Percentiles rank a stretch among this genome's conserved stretches.
Evolutionary conservation across 2,329 filamentous ascomycete species (phyloP).

Genomic region (Teratosphaeria pseudoeucalypti): DNA sequence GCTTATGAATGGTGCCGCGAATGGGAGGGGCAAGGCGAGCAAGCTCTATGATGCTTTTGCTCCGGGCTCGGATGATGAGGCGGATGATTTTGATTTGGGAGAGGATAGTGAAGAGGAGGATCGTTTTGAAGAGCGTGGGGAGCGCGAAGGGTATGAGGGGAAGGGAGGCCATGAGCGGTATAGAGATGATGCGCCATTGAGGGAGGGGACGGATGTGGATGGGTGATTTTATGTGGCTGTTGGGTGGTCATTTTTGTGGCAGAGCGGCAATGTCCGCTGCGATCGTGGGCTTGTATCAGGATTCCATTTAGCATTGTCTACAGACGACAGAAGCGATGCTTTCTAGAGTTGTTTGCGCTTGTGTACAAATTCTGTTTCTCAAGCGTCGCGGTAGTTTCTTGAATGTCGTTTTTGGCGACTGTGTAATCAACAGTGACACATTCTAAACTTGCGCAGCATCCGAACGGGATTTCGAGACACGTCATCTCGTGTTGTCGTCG

Average conservation of each 20-base stretch:
- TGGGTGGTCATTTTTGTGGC: not conserved
- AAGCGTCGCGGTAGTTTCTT: not conserved
- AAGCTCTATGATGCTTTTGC: conserved; percentile 98
- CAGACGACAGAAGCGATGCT: not conserved
- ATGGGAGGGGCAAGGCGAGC: conserved; percentile 55
- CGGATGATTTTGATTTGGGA: conserved; percentile 28
- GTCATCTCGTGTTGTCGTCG: too few relatives aligned
- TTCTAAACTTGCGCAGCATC: too few relatives aligned
- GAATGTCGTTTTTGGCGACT: too few relatives aligned
- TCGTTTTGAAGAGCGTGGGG: conserved; percentile 18
- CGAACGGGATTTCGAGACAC: too few relatives aligned
- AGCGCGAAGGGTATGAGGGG: conserved; percentile 14
- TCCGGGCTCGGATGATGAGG: conserved; percentile 68
- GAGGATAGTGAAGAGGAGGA: conserved; percentile 51
- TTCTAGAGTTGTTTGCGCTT: not conserved
- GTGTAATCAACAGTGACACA: too few relatives aligned
- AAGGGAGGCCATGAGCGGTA: conserved; percentile 11
- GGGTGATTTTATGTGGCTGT: not conserved
- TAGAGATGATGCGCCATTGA: conserved; percentile 8
- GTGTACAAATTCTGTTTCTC: not conserved
- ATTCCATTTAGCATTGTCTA: not conserved
- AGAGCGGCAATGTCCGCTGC: not conserved
- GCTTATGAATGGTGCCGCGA: conserved; percentile 21
- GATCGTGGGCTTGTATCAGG: not conserved
- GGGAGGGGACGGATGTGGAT: not conserved